A percentile compares a stretch with the other conserved stretches of the same genome.
phyloP scores from a whole-genome alignment of 352 stramenopile species.

The Phytophthora sansomeana region DNA sequence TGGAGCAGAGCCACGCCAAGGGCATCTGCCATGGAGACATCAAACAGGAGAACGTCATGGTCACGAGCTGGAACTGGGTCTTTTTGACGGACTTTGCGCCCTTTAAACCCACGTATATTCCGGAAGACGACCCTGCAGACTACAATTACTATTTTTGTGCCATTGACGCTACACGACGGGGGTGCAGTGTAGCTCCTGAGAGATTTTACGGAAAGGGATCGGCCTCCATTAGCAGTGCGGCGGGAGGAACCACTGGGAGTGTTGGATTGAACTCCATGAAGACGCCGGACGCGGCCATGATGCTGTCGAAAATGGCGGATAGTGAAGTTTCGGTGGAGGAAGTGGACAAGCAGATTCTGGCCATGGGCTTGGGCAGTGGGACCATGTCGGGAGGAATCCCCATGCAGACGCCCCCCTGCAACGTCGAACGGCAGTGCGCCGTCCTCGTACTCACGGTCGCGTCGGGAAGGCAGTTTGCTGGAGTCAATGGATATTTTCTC shows the following conservation, averaged over 20 bases:
- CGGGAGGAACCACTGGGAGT: slow-evolving; percentile 32
- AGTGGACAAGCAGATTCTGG: slow-evolving; percentile 76
- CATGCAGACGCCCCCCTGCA: slow-evolving; percentile 34
- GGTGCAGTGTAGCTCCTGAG: slow-evolving; percentile 97
- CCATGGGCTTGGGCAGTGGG: slow-evolving; percentile 54
- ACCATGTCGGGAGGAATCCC: slow-evolving; percentile 32
- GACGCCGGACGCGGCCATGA: slow-evolving; percentile 61
- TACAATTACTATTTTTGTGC: slow-evolving; percentile 96
- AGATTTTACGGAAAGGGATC: slow-evolving; percentile 62
- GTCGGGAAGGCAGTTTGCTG: slow-evolving; percentile 68
- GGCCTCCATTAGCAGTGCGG: slow-evolving; percentile 6
- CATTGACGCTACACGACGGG: slow-evolving; percentile 84
- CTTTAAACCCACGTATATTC: slow-evolving; percentile 96
- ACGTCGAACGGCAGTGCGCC: slow-evolving; percentile 34
- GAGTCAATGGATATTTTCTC: slow-evolving; percentile 99
- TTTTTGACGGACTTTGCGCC: slow-evolving; percentile 97
- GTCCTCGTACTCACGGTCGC: slow-evolving; percentile 51
- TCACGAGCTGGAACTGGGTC: slow-evolving; percentile 98
- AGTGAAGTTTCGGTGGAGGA: slow-evolving; percentile 76
- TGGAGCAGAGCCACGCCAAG: slow-evolving; percentile 94
- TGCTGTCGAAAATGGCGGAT: slow-evolving; percentile 78
- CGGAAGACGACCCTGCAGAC: slow-evolving; percentile 95
- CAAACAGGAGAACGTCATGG: slow-evolving; percentile 98
- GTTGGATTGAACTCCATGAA: slow-evolving; percentile 35
- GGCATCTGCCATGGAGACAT: slow-evolving; percentile 97